Percentiles rank a stretch among this genome's conserved stretches.
Evolutionary conservation across 129 eudicot species (phyloP).

Genomic region (Erigeron canadensis): DNA sequence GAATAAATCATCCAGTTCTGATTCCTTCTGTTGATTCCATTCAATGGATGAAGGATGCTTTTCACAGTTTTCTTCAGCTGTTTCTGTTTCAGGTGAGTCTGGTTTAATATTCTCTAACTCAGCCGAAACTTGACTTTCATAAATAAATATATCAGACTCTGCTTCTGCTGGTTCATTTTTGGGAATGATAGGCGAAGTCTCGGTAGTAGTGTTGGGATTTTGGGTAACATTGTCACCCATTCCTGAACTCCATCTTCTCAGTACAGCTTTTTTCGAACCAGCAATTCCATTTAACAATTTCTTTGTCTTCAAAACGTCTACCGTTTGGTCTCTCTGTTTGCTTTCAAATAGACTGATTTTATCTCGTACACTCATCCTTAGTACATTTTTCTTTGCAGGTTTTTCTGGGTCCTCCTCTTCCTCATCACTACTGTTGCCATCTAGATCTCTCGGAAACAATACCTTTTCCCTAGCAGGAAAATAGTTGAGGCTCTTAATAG

Average conservation of each 20-base stretch:
- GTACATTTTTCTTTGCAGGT: conserved; percentile 47
- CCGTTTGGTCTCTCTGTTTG: conserved; percentile 69
- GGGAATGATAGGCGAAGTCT: conserved; percentile 27
- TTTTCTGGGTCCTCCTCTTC: conserved; percentile 50
- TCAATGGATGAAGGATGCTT: conserved; percentile 63
- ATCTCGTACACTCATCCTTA: conserved; percentile 89
- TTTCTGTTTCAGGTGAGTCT: conserved; percentile 32
- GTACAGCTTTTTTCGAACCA: conserved; percentile 64
- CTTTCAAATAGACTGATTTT: conserved; percentile 91
- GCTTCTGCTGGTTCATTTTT: conserved; percentile 34
- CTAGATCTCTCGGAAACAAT: conserved; percentile 46
- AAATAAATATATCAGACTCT: conserved; percentile 11
- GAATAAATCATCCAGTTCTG: conserved; percentile 72
- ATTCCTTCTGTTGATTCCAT: conserved; percentile 89
- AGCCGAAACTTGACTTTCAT: conserved; percentile 16
- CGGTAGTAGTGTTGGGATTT: conserved; percentile 30
- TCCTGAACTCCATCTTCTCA: conserved; percentile 98
- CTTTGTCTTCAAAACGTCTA: conserved; percentile 36
- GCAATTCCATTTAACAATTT: conserved; percentile 34
- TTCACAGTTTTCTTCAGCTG: conserved; percentile 42
- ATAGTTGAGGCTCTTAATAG: conserved; percentile 71
- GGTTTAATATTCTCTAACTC: conserved; percentile 38
- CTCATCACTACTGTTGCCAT: conserved; percentile 55
- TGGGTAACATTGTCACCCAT: conserved; percentile 56
- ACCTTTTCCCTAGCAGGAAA: conserved; percentile 62